phyloP scores from a whole-genome alignment of 495 filamentous ascomycete genomes.

The Xylaria venustula region DNA sequence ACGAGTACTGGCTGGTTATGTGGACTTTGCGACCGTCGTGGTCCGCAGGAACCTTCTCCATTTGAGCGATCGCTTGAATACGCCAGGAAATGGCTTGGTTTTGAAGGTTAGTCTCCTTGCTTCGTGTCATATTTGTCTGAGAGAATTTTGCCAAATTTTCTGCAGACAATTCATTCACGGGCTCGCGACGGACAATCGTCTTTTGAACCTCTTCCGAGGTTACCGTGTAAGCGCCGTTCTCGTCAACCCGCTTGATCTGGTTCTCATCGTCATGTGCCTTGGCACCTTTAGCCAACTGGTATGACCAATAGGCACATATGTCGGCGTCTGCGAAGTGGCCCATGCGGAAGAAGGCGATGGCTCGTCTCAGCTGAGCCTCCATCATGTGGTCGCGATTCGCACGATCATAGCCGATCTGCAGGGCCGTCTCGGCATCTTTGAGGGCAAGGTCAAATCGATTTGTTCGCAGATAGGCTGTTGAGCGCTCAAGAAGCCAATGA shows the following conservation, averaged over 20 bases:
- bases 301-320: conserved; percentile 67
- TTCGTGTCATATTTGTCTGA: no score
- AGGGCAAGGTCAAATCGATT: conserved; percentile 58
- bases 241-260: conserved; percentile 38
- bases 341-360: conserved; percentile 67
- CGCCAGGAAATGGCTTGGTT: conserved; percentile 40
- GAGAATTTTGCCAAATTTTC: no score
- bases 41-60: conserved; percentile 64
- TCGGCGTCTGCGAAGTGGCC: conserved; percentile 74
- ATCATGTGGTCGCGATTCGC: conserved; percentile 78
- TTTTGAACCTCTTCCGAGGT: conserved; percentile 26
- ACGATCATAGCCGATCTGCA: conserved; percentile 66
- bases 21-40: conserved; percentile 58
- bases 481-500: conserved; percentile 83
- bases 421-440: conserved; percentile 75
- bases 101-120: not conserved
- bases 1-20: conserved; percentile 62
- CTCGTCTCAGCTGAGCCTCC: conserved; percentile 77
- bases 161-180: conserved; percentile 23
- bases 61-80: conserved; percentile 41
- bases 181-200: conserved; percentile 21
- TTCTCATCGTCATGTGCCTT: conserved; percentile 40
- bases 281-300: conserved; percentile 50
- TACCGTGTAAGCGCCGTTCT: conserved; percentile 38
- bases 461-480: conserved; percentile 73